These are phyloP conservation scores for Polygonum maritimum DNA, from an alignment of 148 eudicot genomes.

Conservation along the genomic window DNA sequence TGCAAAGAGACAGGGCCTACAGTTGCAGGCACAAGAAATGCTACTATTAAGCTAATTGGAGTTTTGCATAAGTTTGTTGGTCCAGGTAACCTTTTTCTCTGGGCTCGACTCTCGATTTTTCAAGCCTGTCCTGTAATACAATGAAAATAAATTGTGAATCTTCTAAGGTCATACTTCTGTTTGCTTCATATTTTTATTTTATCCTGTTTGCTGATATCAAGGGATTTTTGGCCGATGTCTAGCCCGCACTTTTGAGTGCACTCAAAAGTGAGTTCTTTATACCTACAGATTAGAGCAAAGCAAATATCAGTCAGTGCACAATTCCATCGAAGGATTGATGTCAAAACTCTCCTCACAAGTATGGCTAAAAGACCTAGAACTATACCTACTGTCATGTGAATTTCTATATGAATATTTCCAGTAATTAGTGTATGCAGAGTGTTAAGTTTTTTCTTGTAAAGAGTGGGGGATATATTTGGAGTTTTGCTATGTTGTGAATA, in stretches of 20 bases:
- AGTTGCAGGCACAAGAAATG: conserved; percentile 95
- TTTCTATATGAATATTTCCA: too few relatives aligned
- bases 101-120: background rate
- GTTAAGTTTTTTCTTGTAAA: too few relatives aligned
- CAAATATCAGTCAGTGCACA: too few relatives aligned
- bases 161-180: background rate
- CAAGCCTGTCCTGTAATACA: background rate
- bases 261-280: conserved; percentile 14
- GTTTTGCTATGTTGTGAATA: too few relatives aligned
- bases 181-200: background rate
- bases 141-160: background rate
- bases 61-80: conserved; percentile 87
- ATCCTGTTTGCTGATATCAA: conserved; percentile 56
- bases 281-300: too few relatives aligned
- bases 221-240: conserved; percentile 83
- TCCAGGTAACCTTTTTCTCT: conserved; percentile 52
- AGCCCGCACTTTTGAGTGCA: conserved; percentile 97
- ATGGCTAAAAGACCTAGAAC: too few relatives aligned
- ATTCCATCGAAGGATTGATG: too few relatives aligned
- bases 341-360: too few relatives aligned
- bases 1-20: conserved; percentile 90
- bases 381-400: too few relatives aligned
- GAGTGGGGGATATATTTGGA: too few relatives aligned
- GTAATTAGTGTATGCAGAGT: too few relatives aligned
- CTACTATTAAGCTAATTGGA: conserved; percentile 92